phyloP scores from a whole-genome alignment of 352 stramenopile genomes.

The Phytopythium litorale region DNA sequence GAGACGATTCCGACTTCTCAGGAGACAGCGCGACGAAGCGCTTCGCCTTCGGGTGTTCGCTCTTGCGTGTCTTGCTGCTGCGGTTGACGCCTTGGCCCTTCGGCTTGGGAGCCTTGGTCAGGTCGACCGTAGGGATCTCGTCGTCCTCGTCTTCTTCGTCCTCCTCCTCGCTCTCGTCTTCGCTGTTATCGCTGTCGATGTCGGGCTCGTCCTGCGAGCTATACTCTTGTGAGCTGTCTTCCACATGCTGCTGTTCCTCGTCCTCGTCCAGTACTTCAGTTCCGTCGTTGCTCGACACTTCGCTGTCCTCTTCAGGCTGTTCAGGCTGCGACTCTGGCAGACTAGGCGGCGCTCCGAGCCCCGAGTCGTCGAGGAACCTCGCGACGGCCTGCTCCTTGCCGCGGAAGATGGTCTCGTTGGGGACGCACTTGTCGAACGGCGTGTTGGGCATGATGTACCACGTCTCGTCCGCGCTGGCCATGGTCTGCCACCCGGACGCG shows the following conservation, averaged over 20 bases:
- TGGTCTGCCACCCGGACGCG: slow-evolving; percentile 50
- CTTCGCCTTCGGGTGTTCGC: neutral
- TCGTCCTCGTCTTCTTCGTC: slow-evolving; percentile 10
- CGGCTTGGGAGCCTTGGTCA: slow-evolving; percentile 11
- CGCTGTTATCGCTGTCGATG: neutral
- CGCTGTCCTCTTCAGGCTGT: slow-evolving; percentile 8
- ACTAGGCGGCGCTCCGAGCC: slow-evolving; percentile 6
- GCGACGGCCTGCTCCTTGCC: slow-evolving; percentile 54
- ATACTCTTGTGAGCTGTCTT: slow-evolving; percentile 17
- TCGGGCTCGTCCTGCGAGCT: slow-evolving; percentile 11
- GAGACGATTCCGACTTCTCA: slow-evolving; percentile 7
- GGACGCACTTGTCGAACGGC: slow-evolving; percentile 60
- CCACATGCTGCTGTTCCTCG: slow-evolving; percentile 5
- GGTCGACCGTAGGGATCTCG: neutral
- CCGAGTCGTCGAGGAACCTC: slow-evolving; percentile 50
- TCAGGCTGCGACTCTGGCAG: neutral
- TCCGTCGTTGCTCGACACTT: slow-evolving; percentile 7
- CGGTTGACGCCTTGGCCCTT: neutral
- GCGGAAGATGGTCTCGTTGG: slow-evolving; percentile 74
- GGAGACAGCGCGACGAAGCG: neutral
- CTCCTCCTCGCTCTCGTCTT: slow-evolving; percentile 10
- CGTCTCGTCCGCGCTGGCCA: slow-evolving; percentile 42
- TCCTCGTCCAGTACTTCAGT: slow-evolving; percentile 9
- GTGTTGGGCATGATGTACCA: slow-evolving; percentile 65
- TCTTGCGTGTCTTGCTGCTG: neutral